Percentiles rank a stretch among this genome's conserved stretches.
Evolutionary conservation across 2,329 filamentous ascomycete genomes (phyloP).

Genomic region (Metarhizium anisopliae): DNA sequence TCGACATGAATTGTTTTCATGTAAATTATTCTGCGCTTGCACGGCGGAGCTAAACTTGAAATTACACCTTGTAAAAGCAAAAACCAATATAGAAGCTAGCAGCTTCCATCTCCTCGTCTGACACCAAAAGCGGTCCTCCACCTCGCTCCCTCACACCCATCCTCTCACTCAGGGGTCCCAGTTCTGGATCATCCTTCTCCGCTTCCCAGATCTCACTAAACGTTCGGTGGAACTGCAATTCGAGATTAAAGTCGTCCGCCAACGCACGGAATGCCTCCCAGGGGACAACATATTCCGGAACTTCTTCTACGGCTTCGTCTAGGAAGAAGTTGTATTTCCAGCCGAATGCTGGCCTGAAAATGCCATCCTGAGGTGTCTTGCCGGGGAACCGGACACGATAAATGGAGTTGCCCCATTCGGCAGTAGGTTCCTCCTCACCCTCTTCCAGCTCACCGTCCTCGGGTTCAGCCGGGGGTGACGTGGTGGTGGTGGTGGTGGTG

Average conservation of each 20-base stretch:
- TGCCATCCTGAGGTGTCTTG: conserved; percentile 71
- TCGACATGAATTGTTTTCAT: neutral
- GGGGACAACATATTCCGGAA: conserved; percentile 94
- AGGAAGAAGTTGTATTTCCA: conserved; percentile 99
- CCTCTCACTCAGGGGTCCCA: conserved; percentile 83
- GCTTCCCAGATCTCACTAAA: conserved; percentile 89
- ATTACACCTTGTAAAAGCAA: conserved; percentile 88
- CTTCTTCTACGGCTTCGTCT: conserved; percentile 89
- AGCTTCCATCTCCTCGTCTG: conserved; percentile 84
- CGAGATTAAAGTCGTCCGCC: conserved; percentile 93
- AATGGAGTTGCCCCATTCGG: conserved; percentile 88
- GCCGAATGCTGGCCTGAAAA: conserved; percentile 89
- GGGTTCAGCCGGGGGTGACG: conserved; percentile 17
- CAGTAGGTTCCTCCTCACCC: conserved; percentile 52
- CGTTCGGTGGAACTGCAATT: conserved; percentile 85
- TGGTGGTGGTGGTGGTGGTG: conserved; percentile 4
- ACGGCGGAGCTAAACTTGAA: neutral
- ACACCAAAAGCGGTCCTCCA: conserved; percentile 59
- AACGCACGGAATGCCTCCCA: conserved; percentile 96
- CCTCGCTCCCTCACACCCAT: conserved; percentile 81
- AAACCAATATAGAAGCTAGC: conserved; percentile 88
- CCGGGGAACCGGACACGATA: conserved; percentile 86
- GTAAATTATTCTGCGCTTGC: neutral
- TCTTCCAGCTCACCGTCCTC: conserved; percentile 47
- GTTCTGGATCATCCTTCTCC: conserved; percentile 73